Evolutionary conservation across 2,329 filamentous ascomycete genomes (phyloP), one percentile per base, ranked within the genome.

Genomic region (Cordyceps tenuipes): DNA sequence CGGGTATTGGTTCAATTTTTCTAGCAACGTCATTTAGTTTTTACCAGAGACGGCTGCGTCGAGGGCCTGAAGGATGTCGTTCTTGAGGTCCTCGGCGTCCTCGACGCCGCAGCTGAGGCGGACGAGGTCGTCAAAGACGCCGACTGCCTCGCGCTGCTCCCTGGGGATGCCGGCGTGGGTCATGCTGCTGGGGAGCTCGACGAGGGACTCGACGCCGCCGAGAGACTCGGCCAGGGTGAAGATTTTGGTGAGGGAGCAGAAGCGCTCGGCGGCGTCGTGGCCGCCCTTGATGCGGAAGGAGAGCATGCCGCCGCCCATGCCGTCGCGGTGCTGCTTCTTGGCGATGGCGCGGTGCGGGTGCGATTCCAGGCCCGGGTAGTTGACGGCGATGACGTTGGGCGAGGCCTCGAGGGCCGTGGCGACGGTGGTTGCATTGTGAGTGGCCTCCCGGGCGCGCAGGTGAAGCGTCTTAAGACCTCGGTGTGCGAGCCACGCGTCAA

Each of bases 401-500:
- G 90, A 95, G 29, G 83, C 80, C 71, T 94, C 87, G 55, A 99
- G 86, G 26, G 89, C 86, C 50, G 77, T 74, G 10, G 92, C 91
- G 29, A 99, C 84, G 51, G 84, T 79, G 8, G 85, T 85, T 10
- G 93, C 94, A 75, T 97, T 97, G 67, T 77, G 80, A 64, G 83
- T 89, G 19, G 93, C 91, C 74, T 96, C 91, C 64, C 89, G 85
- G 10, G 90, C 93, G 68, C 94, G 89, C 52, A 99, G 82, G 76
- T 99, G 94, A 47, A 99, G 84, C 4, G 94, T 99, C 82, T 99
- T 99, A 67, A 97, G 83, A 66, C 94, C 94, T 64, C 94, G 88
- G 78, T 99, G 94, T 54, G 94, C 94, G 64, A 99, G 89, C 94
- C 94, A 99, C 77, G 88, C 91, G 80, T 99, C 94, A 71, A 99